phyloP scores from a whole-genome alignment of 768 basidiomycete species.

The Kwoniella botswanensis region DNA sequence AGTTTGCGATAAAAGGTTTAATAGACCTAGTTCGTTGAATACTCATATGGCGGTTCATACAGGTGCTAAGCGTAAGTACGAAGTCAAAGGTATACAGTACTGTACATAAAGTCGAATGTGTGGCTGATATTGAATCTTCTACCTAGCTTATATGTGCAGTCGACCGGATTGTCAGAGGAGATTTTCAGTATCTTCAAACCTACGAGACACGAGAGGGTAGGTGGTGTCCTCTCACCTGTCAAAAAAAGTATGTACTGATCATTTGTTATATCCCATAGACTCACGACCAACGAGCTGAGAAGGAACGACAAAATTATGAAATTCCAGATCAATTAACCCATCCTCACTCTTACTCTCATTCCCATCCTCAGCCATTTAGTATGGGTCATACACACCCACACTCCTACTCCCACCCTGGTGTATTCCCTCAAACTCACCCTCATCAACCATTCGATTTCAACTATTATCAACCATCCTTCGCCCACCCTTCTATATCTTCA shows the following conservation, averaged over 20 bases:
- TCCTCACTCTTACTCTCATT: neutral
- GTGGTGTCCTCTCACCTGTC: neutral
- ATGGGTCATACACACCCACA: neutral
- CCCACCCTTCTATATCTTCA: neutral
- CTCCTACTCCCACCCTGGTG: neutral
- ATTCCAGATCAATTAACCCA: neutral
- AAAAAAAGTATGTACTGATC: neutral
- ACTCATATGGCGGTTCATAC: slow-evolving; percentile 57
- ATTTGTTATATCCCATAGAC: neutral
- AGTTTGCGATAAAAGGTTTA: slow-evolving; percentile 55
- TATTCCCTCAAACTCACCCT: neutral
- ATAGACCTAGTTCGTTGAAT: slow-evolving; percentile 49
- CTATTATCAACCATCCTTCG: neutral
- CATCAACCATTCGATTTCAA: neutral
- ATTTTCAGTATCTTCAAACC: slow-evolving; percentile 54
- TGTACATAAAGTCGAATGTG: neutral
- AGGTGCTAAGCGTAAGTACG: slow-evolving; percentile 49
- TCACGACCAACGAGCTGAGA: slow-evolving; percentile 14
- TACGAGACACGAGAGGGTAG: slow-evolving; percentile 52
- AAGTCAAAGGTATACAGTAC: neutral
- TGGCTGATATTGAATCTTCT: neutral
- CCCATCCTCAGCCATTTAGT: neutral
- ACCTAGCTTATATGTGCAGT: slow-evolving; percentile 40
- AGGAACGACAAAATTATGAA: neutral
- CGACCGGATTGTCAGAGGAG: slow-evolving; percentile 41